Evolutionary conservation across 2,329 filamentous ascomycete species (phyloP).

Genomic region (Colletotrichum tanaceti): DNA sequence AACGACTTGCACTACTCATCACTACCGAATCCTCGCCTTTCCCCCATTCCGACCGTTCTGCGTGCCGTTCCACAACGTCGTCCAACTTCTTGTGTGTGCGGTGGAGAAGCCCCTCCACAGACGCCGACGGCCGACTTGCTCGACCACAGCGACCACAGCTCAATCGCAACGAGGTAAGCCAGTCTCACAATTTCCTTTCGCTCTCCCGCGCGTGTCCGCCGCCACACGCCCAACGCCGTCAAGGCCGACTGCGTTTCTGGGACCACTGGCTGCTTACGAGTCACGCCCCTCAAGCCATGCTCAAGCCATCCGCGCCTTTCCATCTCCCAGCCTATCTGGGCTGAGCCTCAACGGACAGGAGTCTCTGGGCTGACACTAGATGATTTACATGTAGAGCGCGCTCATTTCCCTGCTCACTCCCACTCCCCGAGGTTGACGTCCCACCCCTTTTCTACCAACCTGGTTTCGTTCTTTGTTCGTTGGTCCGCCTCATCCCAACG

Average conservation of each 20-base stretch:
- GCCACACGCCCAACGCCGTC: constrained; percentile 13
- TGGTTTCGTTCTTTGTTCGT: constrained; percentile 31
- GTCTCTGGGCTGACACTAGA: constrained; percentile 33
- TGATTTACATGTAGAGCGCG: constrained; percentile 29
- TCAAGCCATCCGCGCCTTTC: constrained; percentile 19
- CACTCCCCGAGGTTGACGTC: constrained; percentile 11
- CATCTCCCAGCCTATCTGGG: background rate
- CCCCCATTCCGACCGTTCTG: background rate
- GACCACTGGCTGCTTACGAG: constrained; percentile 28
- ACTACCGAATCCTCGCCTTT: background rate
- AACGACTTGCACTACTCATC: background rate
- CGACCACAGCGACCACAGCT: constrained; percentile 2
- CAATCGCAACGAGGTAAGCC: constrained; percentile 21
- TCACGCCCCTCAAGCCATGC: constrained; percentile 6
- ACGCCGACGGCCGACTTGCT: background rate
- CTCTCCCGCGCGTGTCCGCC: constrained; percentile 27
- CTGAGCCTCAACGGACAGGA: constrained; percentile 31
- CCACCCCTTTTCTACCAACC: constrained; percentile 26
- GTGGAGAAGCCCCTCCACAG: constrained; percentile 5
- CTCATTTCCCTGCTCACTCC: constrained; percentile 27
- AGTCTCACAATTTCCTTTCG: constrained; percentile 5
- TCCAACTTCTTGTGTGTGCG: background rate
- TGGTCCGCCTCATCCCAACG: constrained; percentile 12
- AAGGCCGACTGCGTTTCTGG: constrained; percentile 14
- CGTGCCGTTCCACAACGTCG: constrained; percentile 12